Base-by-base conservation (phyloP, 1,139 yeast genomes). In the Suhomyces taliae region DNA sequence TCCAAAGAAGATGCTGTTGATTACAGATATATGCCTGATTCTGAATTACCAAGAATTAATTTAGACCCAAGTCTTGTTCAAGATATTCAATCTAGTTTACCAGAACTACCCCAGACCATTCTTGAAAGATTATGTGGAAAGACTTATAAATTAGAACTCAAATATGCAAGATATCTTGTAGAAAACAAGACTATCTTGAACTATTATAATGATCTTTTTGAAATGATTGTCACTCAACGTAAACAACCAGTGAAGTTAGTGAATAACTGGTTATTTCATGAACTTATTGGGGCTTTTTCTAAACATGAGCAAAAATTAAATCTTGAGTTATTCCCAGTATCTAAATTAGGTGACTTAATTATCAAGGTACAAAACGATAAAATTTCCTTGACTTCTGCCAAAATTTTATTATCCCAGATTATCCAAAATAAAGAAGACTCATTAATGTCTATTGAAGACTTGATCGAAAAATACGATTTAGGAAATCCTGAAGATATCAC, bases 1-100 rank as follows among this genome's bases (percentile, higher is more conserved):
- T 73, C 80, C 4, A 93, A 95, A 59, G 98, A 91, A 62, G 81
- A 82, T 42, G 80, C 90, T 0, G 79, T 88, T 7, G 99, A 93
- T 64, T 93, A 93, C 64, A 73, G 98, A 58, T 93, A 90, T 62
- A 86, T 93, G 76, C 97, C 98, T 0, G 99, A 93, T 61, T 88
- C 96, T 1, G 99, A 95, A 61, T 69, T 93, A 26, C 90, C 95
- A 0, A 67, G 70, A 0, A 68, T 91, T 5, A 56, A 60, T 42
- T 64, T 93, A 9, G 70, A 79, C 38, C 52, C 69, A 2, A 44
- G 50, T 6, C 71, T 75, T 15, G 54, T 51, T 1, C 53, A 64
- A 0, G 73, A 73, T 6, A 61, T 81, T 2, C 54, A 76, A 0
- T 61, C 65, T 0, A 57, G 66, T 1, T 62, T 90, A 45, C 93